Percentiles rank a stretch among this genome's conserved stretches.
Evolutionary conservation across 495 filamentous ascomycete species (phyloP).

Genomic region (Platismatia glauca): DNA sequence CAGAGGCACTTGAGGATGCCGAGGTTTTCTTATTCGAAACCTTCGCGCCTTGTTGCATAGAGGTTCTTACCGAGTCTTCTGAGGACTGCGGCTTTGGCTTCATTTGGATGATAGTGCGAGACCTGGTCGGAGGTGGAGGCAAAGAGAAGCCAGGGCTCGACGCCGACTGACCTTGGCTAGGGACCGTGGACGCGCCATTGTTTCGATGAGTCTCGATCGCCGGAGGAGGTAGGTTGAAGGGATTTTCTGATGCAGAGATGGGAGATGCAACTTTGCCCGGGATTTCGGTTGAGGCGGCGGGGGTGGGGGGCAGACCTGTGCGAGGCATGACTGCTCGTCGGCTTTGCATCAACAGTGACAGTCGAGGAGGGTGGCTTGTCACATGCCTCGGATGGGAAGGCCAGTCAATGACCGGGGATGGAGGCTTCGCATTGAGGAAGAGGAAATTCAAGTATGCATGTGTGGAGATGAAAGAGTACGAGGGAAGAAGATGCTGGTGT

Average conservation of each 20-base stretch:
- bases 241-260: conserved; percentile 44
- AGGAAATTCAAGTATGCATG: no score
- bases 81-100: conserved; percentile 46
- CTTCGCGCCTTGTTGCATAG: conserved; percentile 7
- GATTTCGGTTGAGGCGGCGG: conserved; percentile 76
- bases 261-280: conserved; percentile 59
- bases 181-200: conserved; percentile 29
- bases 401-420: background rate
- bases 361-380: conserved; percentile 4
- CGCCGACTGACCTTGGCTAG: conserved; percentile 46
- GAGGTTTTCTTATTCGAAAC: conserved; percentile 25
- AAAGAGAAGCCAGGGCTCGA: conserved; percentile 58
- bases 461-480: background rate
- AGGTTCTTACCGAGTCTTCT: conserved; percentile 21
- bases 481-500: background rate
- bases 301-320: conserved; percentile 65
- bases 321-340: conserved; percentile 51
- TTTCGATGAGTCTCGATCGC: conserved; percentile 45
- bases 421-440: background rate
- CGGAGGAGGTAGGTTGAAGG: conserved; percentile 78
- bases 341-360: background rate
- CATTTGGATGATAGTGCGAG: conserved; percentile 98
- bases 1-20: conserved; percentile 13
- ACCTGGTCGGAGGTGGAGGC: conserved; percentile 84
- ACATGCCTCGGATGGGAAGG: background rate